Evolutionary conservation across 495 filamentous ascomycete genomes (phyloP), one percentile per base, ranked within the genome.

Genomic region (Pyrenopolyporus hunteri): DNA sequence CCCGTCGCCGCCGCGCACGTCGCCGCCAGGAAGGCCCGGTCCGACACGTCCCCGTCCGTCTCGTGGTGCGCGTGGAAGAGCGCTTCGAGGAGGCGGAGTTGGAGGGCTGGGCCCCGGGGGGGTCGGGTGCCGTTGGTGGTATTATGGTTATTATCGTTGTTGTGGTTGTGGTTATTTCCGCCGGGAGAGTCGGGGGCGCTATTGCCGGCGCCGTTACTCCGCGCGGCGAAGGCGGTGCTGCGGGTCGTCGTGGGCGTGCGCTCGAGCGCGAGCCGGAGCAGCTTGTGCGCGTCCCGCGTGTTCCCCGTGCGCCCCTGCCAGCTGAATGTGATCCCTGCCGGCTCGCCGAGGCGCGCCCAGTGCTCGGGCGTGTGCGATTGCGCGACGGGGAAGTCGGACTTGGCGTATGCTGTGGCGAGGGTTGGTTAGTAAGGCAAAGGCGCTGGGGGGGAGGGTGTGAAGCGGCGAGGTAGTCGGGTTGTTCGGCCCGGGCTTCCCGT

Each of bases 271-370:
- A 88, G 82, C 60, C 91, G 85, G 23, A 94, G 79, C 45, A 97
- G 69, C 42, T 89, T 85, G 71, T 96, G 91, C 39, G 85, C 87
- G 63, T 93, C 87, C 33, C 86, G 73, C 23, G 91, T 89, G 45
- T 83, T 87, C 4, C 92, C 92, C 11, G 85, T 89, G 31, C 78
- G 83, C 28, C 92, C 91, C 5, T 82, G 81, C 66, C 88, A 91
- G 37, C 74, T 79, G 75, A 94, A 92, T 33, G 74, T 66, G 56
- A 96, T 89, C 9, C 86, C 90, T 10, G 82, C 82, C 1, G 69
- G 61, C 22, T 79, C 68, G 3, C 88, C 89, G 1, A 83, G 72
- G 5, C 70, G 67, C 0, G 70, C 33, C 20, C 90, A 61, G 33
- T 65, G 13, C 51, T 48, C 57, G 36, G 44, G 13, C 22, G 22